phyloP scores from a whole-genome alignment of 140 eudicot genomes.

The Erigeron philadelphicus region DNA sequence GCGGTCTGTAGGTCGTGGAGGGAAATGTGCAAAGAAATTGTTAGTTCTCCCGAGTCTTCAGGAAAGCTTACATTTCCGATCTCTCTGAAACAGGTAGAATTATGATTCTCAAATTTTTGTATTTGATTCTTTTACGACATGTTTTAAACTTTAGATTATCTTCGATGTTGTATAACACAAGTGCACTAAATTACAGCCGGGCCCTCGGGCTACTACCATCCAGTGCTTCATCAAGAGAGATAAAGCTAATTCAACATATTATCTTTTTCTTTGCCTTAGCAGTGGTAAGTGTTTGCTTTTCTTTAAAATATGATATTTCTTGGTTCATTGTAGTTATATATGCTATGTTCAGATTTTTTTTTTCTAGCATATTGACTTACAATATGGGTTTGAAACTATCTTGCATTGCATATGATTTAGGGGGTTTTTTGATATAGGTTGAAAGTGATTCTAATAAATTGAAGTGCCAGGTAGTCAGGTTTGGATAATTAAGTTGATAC shows the following conservation, averaged over 20 bases:
- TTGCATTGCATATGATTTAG: neutral
- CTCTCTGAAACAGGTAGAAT: slow-evolving; percentile 77
- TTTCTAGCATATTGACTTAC: slow-evolving; percentile 7
- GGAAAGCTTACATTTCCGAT: slow-evolving; percentile 88
- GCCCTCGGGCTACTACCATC: slow-evolving; percentile 69
- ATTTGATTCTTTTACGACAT: neutral
- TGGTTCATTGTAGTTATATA: neutral
- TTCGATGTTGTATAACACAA: neutral
- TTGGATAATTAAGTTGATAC: too few species aligned
- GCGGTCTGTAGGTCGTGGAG: slow-evolving; percentile 92
- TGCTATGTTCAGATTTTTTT: neutral
- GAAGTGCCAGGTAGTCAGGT: too few species aligned
- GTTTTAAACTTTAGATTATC: neutral
- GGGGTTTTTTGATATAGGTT: too few species aligned
- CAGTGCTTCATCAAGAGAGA: slow-evolving; percentile 92
- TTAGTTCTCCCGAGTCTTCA: slow-evolving; percentile 50
- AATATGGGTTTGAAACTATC: slow-evolving; percentile 1
- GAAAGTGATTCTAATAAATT: too few species aligned
- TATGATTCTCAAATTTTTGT: neutral
- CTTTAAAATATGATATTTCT: neutral
- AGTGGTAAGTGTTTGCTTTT: slow-evolving; percentile 43
- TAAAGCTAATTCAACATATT: slow-evolving; percentile 68
- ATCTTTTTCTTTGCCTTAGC: slow-evolving; percentile 78
- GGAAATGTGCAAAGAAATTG: slow-evolving; percentile 82
- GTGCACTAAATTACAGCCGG: slow-evolving; percentile 55